These are phyloP conservation scores for Balakata baccata DNA, from an alignment of 345 rosid genomes.

Conservation along the genomic window DNA sequence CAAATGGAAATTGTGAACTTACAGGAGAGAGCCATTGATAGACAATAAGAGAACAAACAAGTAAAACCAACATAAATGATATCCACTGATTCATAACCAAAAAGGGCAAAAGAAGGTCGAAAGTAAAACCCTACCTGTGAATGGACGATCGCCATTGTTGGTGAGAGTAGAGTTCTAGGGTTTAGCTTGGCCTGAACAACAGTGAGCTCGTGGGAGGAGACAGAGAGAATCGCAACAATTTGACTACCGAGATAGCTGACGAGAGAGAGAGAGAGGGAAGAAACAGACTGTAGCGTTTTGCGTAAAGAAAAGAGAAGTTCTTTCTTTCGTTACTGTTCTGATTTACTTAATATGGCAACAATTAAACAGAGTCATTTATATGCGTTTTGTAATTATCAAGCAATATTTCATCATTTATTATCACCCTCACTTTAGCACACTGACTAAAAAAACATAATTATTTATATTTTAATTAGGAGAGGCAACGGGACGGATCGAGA, in stretches of 20 bases:
- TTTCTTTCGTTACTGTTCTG: neutral
- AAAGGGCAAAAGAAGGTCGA: neutral
- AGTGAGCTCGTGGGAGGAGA: neutral
- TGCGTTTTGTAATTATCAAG: too few relatives aligned
- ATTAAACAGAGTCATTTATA: neutral
- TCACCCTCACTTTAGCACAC: too few relatives aligned
- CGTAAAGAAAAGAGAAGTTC: neutral
- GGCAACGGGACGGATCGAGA: too few relatives aligned
- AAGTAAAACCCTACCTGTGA: constrained; percentile 15
- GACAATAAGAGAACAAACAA: too few relatives aligned
- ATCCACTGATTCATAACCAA: neutral
- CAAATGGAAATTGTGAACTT: too few relatives aligned
- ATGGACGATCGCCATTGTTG: constrained; percentile 3
- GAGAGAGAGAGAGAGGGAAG: neutral
- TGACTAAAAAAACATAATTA: too few relatives aligned
- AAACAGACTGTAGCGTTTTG: constrained; percentile 10
- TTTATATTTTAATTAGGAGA: too few relatives aligned
- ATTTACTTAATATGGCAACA: neutral
- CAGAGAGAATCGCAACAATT: too few relatives aligned
- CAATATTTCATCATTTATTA: too few relatives aligned
- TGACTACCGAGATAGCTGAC: neutral
- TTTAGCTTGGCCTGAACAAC: neutral
- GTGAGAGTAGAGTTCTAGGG: neutral
- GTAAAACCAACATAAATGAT: neutral
- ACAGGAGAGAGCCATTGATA: too few relatives aligned